Percentiles rank a stretch among this genome's conserved stretches.
phyloP scores from a whole-genome alignment of 1,284 basidiomycete species.

The Tylopilus sp. region DNA sequence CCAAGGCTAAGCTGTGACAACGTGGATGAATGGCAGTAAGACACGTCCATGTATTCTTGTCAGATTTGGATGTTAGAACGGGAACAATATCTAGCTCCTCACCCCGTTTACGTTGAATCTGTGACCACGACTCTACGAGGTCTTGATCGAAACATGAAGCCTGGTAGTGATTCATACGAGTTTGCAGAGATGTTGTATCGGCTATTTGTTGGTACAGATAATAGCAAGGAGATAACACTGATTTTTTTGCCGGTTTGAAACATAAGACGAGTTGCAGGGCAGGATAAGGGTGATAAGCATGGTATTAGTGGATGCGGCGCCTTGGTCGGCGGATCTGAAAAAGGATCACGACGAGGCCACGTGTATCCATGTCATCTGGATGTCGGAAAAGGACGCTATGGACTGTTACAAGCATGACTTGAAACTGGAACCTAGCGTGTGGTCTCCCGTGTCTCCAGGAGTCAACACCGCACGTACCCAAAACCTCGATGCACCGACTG shows the following conservation, averaged over 20 bases:
- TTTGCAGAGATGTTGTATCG: conserved; percentile 13
- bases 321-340: conserved; percentile 20
- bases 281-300: conserved; percentile 1
- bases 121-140: neutral
- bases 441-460: too few species aligned
- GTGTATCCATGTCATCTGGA: too few species aligned
- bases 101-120: conserved; percentile 15
- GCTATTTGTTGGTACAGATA: conserved; percentile 2
- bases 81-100: neutral
- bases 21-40: too few species aligned
- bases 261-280: conserved; percentile 3
- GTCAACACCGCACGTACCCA: too few species aligned
- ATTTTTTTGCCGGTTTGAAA: conserved; percentile 15
- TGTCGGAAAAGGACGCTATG: too few species aligned
- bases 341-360: neutral
- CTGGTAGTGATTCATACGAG: conserved; percentile 16
- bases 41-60: too few species aligned
- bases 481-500: too few species aligned
- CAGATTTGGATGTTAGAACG: too few species aligned
- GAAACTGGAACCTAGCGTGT: too few species aligned
- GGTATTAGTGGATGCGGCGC: neutral
- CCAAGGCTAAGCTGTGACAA: conserved; percentile 5
- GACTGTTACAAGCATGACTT: too few species aligned
- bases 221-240: conserved; percentile 6
- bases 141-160: neutral